These are phyloP conservation scores for Trichosporon sp. DNA, from an alignment of 1,284 basidiomycete species.

Conservation along the genomic window DNA sequence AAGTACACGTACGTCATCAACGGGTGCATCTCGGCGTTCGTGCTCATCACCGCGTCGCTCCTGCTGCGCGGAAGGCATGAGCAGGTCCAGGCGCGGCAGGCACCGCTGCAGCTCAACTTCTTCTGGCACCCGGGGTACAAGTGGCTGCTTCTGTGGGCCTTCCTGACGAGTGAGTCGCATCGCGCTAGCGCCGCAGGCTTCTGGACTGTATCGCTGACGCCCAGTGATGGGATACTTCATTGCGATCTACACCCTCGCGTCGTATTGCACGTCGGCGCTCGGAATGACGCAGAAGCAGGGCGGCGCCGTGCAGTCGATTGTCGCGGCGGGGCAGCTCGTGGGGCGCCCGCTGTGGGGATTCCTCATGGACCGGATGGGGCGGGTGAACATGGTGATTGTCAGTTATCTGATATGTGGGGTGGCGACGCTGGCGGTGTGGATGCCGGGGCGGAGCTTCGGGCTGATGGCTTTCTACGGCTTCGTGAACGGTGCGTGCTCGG, in stretches of 20 bases:
- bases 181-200: background rate
- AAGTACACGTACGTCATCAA: constrained; percentile 47
- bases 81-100: constrained; percentile 23
- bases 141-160: constrained; percentile 16
- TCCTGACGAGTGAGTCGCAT: constrained; percentile 18
- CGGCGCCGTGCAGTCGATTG: constrained; percentile 49
- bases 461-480: constrained; percentile 50
- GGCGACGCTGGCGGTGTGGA: constrained; percentile 49
- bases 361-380: constrained; percentile 47
- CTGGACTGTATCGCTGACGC: background rate
- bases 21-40: constrained; percentile 43
- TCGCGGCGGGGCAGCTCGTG: constrained; percentile 51
- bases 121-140: constrained; percentile 20
- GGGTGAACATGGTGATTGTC: constrained; percentile 48
- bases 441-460: constrained; percentile 46
- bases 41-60: constrained; percentile 42
- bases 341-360: constrained; percentile 50
- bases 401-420: constrained; percentile 48
- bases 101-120: constrained; percentile 15
- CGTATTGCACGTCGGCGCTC: constrained; percentile 49
- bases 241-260: constrained; percentile 51
- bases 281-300: constrained; percentile 49
- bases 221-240: constrained; percentile 51
- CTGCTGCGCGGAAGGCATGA: constrained; percentile 42
- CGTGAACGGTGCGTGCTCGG: constrained; percentile 48